Conservation (phyloP, 495 filamentous ascomycete species). For the Tuber borchii region DNA sequence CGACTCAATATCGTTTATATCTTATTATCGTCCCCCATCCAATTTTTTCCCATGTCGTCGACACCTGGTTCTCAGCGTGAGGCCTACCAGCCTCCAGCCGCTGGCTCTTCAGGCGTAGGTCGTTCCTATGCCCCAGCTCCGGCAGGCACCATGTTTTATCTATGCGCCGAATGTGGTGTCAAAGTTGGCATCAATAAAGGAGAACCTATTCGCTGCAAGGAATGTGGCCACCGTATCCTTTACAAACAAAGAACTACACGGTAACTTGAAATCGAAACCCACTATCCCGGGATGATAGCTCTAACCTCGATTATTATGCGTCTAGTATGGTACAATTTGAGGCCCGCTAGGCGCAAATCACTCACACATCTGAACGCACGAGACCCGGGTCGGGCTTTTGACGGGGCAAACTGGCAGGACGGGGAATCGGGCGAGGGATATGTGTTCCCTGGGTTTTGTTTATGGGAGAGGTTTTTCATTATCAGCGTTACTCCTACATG, state of each 20-base stretch:
- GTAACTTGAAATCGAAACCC: slow-evolving; percentile 50
- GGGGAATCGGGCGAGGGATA: not conserved
- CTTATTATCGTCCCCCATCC: not conserved
- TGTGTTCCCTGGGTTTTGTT: not conserved
- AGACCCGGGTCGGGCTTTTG: not conserved
- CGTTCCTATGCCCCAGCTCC: slow-evolving; percentile 40
- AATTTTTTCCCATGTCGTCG: not conserved
- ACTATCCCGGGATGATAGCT: not conserved
- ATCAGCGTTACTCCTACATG: not conserved
- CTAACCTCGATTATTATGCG: slow-evolving; percentile 3
- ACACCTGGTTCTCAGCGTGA: slow-evolving; percentile 46
- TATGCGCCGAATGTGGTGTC: slow-evolving; percentile 86
- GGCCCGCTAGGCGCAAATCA: slow-evolving; percentile 56
- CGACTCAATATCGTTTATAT: not conserved
- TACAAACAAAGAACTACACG: slow-evolving; percentile 98
- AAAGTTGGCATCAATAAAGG: slow-evolving; percentile 73
- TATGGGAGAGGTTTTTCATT: not conserved
- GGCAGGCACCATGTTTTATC: slow-evolving; percentile 61
- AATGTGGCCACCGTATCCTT: slow-evolving; percentile 90
- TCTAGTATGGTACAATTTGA: slow-evolving; percentile 94
- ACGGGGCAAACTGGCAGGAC: not conserved
- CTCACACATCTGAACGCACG: not conserved
- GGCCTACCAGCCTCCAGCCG: slow-evolving; percentile 54
- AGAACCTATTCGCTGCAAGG: slow-evolving; percentile 87
- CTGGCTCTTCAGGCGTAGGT: slow-evolving; percentile 28